Evolutionary conservation across 257 asterid species (phyloP).

Genomic region (Solanum clarkiae): DNA sequence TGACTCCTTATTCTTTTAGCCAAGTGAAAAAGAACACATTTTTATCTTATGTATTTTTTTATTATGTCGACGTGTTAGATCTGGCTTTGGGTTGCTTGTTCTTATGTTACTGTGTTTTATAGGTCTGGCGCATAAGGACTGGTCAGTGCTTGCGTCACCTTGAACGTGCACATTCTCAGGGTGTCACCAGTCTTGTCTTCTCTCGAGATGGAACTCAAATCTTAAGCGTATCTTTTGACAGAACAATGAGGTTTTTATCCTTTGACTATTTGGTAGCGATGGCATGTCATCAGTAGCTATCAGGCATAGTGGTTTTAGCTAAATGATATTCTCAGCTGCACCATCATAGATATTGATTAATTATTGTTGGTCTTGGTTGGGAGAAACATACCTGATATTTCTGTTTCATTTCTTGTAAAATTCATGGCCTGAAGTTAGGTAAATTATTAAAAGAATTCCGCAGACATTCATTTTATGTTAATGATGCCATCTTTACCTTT

Average conservation of each 20-base stretch:
- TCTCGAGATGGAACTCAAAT: conserved; percentile 94
- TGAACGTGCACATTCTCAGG: conserved; percentile 92
- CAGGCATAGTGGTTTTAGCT: not conserved
- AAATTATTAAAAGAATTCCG: conserved; percentile 91
- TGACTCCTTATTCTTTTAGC: not conserved
- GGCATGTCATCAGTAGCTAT: not conserved
- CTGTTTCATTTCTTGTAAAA: conserved; percentile 24
- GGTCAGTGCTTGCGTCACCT: conserved; percentile 96
- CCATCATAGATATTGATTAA: not conserved
- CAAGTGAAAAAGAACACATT: not conserved
- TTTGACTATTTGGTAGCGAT: not conserved
- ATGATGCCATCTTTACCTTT: conserved; percentile 76
- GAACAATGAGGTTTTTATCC: conserved; percentile 68
- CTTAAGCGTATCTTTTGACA: conserved; percentile 85
- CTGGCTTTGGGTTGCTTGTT: not conserved
- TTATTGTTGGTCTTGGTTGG: not conserved
- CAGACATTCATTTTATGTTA: conserved; percentile 82
- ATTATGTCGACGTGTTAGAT: not conserved
- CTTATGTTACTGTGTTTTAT: not conserved
- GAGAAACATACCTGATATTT: not conserved
- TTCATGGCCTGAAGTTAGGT: conserved; percentile 90
- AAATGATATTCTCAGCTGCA: not conserved
- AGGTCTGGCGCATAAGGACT: conserved; percentile 98
- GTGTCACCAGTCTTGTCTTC: conserved; percentile 83
- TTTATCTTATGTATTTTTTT: not conserved